phyloP scores from a whole-genome alignment of 805 yeast genomes.

The Wickerhamiella qilinensis region DNA sequence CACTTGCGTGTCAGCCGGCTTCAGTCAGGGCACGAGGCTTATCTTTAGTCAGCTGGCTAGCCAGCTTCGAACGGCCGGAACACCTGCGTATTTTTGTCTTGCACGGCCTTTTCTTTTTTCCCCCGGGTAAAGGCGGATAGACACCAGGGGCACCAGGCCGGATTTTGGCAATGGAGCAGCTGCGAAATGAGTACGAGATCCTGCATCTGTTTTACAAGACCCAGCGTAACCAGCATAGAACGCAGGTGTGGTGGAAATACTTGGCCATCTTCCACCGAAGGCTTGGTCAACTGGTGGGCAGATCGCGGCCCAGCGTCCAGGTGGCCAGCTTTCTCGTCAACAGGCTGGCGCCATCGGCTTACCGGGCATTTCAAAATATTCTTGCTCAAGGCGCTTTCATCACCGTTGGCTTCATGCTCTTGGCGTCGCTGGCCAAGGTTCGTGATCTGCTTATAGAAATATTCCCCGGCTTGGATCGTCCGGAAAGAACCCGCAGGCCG shows the following conservation, averaged over 20 bases:
- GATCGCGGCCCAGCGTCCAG: constrained; percentile 3
- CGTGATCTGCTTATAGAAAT: constrained; percentile 14
- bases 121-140: no score
- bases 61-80: background rate
- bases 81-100: no score
- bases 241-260: constrained; percentile 61
- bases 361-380: constrained; percentile 47
- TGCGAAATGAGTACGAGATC: constrained; percentile 37
- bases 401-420: constrained; percentile 50
- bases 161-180: constrained; percentile 5
- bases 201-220: constrained; percentile 53
- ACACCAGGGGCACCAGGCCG: no score
- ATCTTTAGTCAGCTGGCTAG: no score
- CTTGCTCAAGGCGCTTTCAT: constrained; percentile 65
- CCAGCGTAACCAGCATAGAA: constrained; percentile 60
- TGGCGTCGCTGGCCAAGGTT: constrained; percentile 40
- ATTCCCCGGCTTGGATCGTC: constrained; percentile 1
- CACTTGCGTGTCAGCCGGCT: no score
- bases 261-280: constrained; percentile 46
- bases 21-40: no score
- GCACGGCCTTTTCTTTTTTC: no score
- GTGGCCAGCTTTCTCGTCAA: constrained; percentile 20
- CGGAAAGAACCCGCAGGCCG: background rate
- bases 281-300: constrained; percentile 10
- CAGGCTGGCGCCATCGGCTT: constrained; percentile 32